phyloP scores from a whole-genome alignment of 2,329 filamentous ascomycete species.

The Phialophora expanda region DNA sequence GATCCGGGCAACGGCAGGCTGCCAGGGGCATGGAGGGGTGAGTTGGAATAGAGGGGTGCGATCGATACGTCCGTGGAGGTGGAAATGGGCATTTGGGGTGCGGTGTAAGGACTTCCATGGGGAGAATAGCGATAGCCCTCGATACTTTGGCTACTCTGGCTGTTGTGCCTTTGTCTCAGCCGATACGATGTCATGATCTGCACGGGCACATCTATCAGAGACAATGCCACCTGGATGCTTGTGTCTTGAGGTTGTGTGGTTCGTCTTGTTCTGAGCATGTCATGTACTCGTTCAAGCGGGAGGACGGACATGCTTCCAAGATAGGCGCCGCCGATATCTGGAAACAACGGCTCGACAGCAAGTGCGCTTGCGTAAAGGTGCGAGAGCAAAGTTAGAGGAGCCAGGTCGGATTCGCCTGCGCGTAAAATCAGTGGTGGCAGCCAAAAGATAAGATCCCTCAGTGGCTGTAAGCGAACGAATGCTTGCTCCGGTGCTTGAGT shows the following conservation, averaged over 20 bases:
- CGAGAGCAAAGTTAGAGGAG: constrained; percentile 80
- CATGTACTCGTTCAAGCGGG: constrained; percentile 85
- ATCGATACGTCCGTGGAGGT: constrained; percentile 28
- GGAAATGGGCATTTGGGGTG: constrained; percentile 27
- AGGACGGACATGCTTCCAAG: constrained; percentile 78
- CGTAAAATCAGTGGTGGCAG: constrained; percentile 84
- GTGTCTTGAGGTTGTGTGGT: constrained; percentile 62
- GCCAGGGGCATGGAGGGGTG: constrained; percentile 49
- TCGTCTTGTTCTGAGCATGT: constrained; percentile 72
- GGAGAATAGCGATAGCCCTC: constrained; percentile 36
- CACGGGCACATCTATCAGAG: constrained; percentile 74
- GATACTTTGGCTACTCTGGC: constrained; percentile 26
- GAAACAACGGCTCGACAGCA: constrained; percentile 86
- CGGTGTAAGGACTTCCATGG: constrained; percentile 34
- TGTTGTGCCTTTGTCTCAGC: constrained; percentile 63
- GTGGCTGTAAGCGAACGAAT: constrained; percentile 84
- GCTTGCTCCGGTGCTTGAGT: constrained; percentile 77
- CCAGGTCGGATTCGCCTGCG: constrained; percentile 74
- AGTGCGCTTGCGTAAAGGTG: constrained; percentile 91
- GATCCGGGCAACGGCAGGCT: constrained; percentile 47
- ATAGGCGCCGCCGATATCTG: constrained; percentile 87
- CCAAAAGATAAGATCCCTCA: constrained; percentile 96
- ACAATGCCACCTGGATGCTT: constrained; percentile 65
- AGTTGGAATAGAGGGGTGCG: constrained; percentile 46
- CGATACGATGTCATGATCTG: constrained; percentile 72